Conservation (phyloP, 257 asterid genomes). For the Handroanthus guayacan region DNA sequence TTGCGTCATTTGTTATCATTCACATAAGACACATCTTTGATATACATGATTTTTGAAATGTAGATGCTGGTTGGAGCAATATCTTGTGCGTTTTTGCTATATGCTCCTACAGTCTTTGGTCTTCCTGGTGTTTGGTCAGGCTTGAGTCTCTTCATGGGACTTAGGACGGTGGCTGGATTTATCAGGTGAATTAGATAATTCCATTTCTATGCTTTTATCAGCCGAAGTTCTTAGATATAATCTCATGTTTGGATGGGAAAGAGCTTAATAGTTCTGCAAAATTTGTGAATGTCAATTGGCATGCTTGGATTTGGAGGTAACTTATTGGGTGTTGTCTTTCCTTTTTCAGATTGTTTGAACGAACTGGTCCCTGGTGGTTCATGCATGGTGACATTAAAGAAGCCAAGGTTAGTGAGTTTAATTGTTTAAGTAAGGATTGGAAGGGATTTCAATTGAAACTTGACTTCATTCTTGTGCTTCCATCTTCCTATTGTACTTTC, state of each 20-base stretch:
- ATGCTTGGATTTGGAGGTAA: neutral
- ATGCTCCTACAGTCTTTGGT: constrained; percentile 69
- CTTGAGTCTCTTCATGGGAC: constrained; percentile 83
- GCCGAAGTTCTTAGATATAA: neutral
- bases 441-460: neutral
- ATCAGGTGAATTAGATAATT: constrained; percentile 61
- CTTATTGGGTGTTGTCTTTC: neutral
- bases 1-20: constrained; percentile 18
- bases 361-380: constrained; percentile 95
- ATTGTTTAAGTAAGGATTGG: neutral
- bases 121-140: constrained; percentile 96
- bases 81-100: constrained; percentile 73
- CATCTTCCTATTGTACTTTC: neutral
- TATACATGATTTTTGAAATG: constrained; percentile 33
- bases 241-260: neutral
- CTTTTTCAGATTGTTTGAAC: constrained; percentile 63
- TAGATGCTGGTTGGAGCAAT: constrained; percentile 86
- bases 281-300: neutral
- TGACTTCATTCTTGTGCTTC: neutral
- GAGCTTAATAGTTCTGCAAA: too few species aligned
- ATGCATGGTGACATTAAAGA: constrained; percentile 58
- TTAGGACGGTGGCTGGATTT: constrained; percentile 79
- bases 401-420: constrained; percentile 53
- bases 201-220: neutral
- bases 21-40: constrained; percentile 14